Percentiles rank a stretch among this genome's conserved stretches.
Conservation (phyloP, 1,284 basidiomycete species). For the Ceratobasidium papillatum region DNA sequence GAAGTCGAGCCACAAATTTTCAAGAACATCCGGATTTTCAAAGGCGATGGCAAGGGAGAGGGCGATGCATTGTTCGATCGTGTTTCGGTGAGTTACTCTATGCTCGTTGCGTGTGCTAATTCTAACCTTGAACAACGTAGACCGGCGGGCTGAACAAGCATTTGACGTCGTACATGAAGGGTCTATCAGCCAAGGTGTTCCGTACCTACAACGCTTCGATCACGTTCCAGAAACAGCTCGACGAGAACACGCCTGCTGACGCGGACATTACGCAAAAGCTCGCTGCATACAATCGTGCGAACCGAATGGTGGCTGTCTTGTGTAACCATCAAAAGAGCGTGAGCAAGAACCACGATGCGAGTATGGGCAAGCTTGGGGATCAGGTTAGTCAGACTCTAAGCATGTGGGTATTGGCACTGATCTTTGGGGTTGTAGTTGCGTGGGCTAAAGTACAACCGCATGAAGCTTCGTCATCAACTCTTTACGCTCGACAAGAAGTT, state of each 20-base stretch:
- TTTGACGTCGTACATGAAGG: slow-evolving; percentile 91
- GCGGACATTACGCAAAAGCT: slow-evolving; percentile 90
- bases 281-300: slow-evolving; percentile 94
- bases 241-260: slow-evolving; percentile 73
- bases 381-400: slow-evolving; percentile 66
- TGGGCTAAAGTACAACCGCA: slow-evolving; percentile 90
- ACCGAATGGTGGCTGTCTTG: slow-evolving; percentile 92
- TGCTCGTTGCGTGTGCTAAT: neutral
- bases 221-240: slow-evolving; percentile 90
- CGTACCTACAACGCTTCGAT: slow-evolving; percentile 98
- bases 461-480: slow-evolving; percentile 86
- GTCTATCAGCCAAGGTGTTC: slow-evolving; percentile 96
- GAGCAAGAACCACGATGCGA: slow-evolving; percentile 88
- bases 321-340: slow-evolving; percentile 98
- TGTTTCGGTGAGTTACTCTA: slow-evolving; percentile 71
- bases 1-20: slow-evolving; percentile 87
- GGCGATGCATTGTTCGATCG: slow-evolving; percentile 95
- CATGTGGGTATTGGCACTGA: neutral
- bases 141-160: slow-evolving; percentile 89
- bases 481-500: slow-evolving; percentile 78
- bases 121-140: slow-evolving; percentile 55
- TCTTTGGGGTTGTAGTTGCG: slow-evolving; percentile 55
- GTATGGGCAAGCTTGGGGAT: slow-evolving; percentile 90
- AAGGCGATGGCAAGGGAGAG: slow-evolving; percentile 87
- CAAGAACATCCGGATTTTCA: slow-evolving; percentile 90